Conservation (phyloP, 2,329 filamentous ascomycete species). For the Penicillium sp. region DNA sequence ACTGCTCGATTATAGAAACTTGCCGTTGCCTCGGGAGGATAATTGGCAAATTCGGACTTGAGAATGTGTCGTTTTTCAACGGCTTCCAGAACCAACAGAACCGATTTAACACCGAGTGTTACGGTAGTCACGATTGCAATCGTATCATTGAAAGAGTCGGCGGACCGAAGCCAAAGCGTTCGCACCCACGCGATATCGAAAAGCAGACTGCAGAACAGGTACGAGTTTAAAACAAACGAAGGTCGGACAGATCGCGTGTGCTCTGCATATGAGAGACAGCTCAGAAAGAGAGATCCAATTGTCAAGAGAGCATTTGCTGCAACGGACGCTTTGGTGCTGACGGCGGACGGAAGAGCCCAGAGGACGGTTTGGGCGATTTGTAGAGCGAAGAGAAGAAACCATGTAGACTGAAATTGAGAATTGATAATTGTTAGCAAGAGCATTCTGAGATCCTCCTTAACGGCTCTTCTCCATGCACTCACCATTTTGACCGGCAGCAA, state of each 20-base stretch:
- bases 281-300: conserved; percentile 29
- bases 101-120: conserved; percentile 39
- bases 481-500: conserved; percentile 34
- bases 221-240: conserved; percentile 45
- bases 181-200: conserved; percentile 45
- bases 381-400: conserved; percentile 29
- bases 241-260: conserved; percentile 44
- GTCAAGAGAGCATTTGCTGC: conserved; percentile 30
- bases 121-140: conserved; percentile 43
- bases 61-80: conserved; percentile 43
- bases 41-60: conserved; percentile 33
- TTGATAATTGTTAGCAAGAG: conserved; percentile 7
- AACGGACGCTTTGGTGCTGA: conserved; percentile 33
- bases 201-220: conserved; percentile 43
- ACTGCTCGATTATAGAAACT: conserved; percentile 46
- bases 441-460: no score
- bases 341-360: conserved; percentile 31
- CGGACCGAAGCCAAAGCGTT: conserved; percentile 39
- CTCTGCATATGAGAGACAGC: conserved; percentile 44
- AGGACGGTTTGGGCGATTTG: conserved; percentile 37
- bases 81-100: conserved; percentile 44
- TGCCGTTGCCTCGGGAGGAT: conserved; percentile 49
- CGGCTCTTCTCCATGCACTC: no score
- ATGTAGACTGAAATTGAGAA: conserved; percentile 22
- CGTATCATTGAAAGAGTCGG: conserved; percentile 24